phyloP scores from a whole-genome alignment of 768 basidiomycete species.

The Tulasnella sp. region DNA sequence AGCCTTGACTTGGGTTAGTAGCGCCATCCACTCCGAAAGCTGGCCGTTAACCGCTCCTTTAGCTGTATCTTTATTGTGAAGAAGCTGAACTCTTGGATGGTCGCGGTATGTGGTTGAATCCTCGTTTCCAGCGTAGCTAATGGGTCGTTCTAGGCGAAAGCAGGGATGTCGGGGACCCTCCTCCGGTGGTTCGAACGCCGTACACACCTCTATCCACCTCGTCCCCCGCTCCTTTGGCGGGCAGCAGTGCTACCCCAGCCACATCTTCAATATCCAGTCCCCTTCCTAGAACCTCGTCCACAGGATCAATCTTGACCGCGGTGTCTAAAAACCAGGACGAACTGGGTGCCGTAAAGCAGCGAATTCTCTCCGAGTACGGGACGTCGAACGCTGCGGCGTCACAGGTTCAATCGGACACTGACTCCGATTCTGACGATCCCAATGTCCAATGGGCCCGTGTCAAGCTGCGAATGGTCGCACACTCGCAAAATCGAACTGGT shows the following conservation, averaged over 20 bases:
- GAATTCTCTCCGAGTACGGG: background rate
- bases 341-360: too few relatives aligned
- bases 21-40: background rate
- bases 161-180: too few relatives aligned
- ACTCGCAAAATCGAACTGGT: slow-evolving; percentile 31
- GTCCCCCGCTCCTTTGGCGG: too few relatives aligned
- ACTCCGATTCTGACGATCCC: slow-evolving; percentile 36
- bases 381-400: background rate
- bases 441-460: slow-evolving; percentile 49
- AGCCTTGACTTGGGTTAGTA: slow-evolving; percentile 77
- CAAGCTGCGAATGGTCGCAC: slow-evolving; percentile 40
- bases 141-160: background rate
- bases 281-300: too few relatives aligned
- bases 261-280: too few relatives aligned
- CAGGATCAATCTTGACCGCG: too few relatives aligned
- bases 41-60: background rate
- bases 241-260: too few relatives aligned
- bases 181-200: too few relatives aligned
- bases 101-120: slow-evolving; percentile 32
- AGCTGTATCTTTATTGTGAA: slow-evolving; percentile 57
- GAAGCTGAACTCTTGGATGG: slow-evolving; percentile 42
- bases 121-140: too few relatives aligned
- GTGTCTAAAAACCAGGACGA: too few relatives aligned
- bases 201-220: too few relatives aligned
- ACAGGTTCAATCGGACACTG: slow-evolving; percentile 4